Evolutionary conservation across 768 basidiomycete genomes (phyloP).

Genomic region (Psilocybe subaeruginosa): DNA sequence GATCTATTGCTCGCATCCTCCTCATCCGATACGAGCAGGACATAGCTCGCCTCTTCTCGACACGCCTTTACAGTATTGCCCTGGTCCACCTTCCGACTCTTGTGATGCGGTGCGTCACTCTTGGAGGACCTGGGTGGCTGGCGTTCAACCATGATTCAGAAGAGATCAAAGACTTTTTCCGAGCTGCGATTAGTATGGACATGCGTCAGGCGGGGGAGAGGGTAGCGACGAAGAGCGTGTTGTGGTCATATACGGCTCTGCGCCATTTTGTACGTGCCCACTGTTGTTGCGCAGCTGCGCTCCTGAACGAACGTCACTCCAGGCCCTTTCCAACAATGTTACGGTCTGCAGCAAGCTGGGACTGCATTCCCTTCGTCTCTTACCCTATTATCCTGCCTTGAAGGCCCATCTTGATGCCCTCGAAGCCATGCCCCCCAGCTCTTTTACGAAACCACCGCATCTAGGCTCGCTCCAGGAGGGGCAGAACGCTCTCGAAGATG

Average conservation of each 20-base stretch:
- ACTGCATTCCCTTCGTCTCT: conserved; percentile 64
- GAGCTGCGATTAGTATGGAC: conserved; percentile 73
- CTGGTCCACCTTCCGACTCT: conserved; percentile 70
- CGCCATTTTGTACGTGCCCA: conserved; percentile 66
- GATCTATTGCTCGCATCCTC: conserved; percentile 67
- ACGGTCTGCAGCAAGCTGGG: conserved; percentile 66
- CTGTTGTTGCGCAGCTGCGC: conserved; percentile 13
- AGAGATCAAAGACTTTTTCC: conserved; percentile 76
- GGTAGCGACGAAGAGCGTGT: conserved; percentile 77
- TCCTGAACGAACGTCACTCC: conserved; percentile 16
- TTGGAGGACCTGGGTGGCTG: conserved; percentile 70
- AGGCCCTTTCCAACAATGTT: conserved; percentile 76
- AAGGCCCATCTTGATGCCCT: conserved; percentile 64
- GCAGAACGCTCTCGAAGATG: conserved; percentile 64
- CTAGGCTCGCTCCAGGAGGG: conserved; percentile 62
- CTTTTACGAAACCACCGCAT: conserved; percentile 69
- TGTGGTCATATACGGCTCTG: conserved; percentile 80
- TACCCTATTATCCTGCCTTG: conserved; percentile 63
- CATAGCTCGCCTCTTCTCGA: conserved; percentile 74
- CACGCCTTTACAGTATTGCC: conserved; percentile 64
- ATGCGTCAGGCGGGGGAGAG: conserved; percentile 78
- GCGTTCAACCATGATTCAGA: conserved; percentile 69
- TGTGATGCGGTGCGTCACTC: conserved; percentile 62
- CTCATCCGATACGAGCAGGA: conserved; percentile 75
- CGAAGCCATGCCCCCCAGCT: conserved; percentile 56